Evolutionary conservation across 257 asterid species (phyloP), one percentile per base, ranked within the genome.

Genomic region (Salvia miltiorrhiza): DNA sequence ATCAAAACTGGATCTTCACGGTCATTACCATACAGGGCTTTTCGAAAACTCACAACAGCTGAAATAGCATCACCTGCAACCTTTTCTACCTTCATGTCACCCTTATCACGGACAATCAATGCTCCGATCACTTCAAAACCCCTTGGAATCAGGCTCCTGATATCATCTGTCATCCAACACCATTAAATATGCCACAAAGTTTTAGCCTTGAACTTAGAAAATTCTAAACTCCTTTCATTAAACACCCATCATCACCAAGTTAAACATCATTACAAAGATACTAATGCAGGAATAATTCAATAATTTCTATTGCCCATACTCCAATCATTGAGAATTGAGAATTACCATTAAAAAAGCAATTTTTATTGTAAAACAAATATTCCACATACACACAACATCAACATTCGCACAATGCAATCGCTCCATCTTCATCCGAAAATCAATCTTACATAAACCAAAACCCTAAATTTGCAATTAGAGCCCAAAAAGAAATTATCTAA

Each of bases 91-190:
- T 72, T 80, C 19, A 69, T 20, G 12, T 67, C 86, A 55, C 70
- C 71, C 65, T 65, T 84, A 57, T 78, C 67, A 49, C 76, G 78
- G 54, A 78, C 83, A 77, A 88, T 73, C 76, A 88, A 63, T 20
- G 88, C 96, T 74, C 98, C 98, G 16, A 85, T 77, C 17, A 93
- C 88, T 74, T 93, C 92, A 61, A 90, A 86, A 4, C 97, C 98
- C 84, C 84, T 83, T 0, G 92, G 96, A 39, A 88, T 70, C 77
- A 93, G 78, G 52, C 83, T 79, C 75, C 80, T 83, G 63, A 90
- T 73, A 61, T 90, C 98, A 79, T 84, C 98, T 93, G 92, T 53
- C 58, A 67, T 33, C 20, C 41, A 41, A 54, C 17, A 55, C 45
- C 54, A 69, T 30, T 5, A 23, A 66, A 64, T 19, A 23, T 16